Evolutionary conservation across 2,329 filamentous ascomycete genomes (phyloP).

Genomic region (Aspergillus sp.): DNA sequence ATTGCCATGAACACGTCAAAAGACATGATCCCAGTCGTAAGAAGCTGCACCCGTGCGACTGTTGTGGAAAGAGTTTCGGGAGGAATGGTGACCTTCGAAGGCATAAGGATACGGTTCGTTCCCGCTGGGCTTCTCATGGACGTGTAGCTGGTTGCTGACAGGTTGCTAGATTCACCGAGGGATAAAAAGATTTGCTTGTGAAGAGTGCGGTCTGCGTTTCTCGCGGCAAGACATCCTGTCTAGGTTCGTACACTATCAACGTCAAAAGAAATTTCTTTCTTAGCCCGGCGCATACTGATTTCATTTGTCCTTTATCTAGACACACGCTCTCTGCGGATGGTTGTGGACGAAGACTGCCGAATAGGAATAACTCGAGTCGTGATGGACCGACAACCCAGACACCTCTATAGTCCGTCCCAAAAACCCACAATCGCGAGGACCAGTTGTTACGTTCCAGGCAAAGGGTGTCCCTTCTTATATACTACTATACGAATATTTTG

Average conservation of each 20-base stretch:
- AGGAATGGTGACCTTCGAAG: constrained; percentile 73
- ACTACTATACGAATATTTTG: too few relatives aligned
- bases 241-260: constrained; percentile 53
- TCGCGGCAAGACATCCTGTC: constrained; percentile 78
- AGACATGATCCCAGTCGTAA: constrained; percentile 73
- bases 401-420: too few relatives aligned
- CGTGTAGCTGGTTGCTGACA: constrained; percentile 45
- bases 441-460: too few relatives aligned
- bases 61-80: constrained; percentile 74
- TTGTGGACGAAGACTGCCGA: neutral
- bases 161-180: constrained; percentile 67
- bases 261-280: neutral
- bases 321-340: neutral
- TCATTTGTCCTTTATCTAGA: too few relatives aligned
- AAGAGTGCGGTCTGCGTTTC: constrained; percentile 69
- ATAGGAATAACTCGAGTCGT: too few relatives aligned
- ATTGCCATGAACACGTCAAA: constrained; percentile 82
- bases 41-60: constrained; percentile 67
- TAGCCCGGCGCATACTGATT: too few relatives aligned
- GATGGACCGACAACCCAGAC: too few relatives aligned
- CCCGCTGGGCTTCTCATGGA: constrained; percentile 32
- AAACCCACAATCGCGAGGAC: too few relatives aligned
- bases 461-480: too few relatives aligned
- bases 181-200: constrained; percentile 66
- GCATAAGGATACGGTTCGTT: constrained; percentile 42